Conservation (phyloP, 23 red algal species). For the Pyropia haitanensis region DNA sequence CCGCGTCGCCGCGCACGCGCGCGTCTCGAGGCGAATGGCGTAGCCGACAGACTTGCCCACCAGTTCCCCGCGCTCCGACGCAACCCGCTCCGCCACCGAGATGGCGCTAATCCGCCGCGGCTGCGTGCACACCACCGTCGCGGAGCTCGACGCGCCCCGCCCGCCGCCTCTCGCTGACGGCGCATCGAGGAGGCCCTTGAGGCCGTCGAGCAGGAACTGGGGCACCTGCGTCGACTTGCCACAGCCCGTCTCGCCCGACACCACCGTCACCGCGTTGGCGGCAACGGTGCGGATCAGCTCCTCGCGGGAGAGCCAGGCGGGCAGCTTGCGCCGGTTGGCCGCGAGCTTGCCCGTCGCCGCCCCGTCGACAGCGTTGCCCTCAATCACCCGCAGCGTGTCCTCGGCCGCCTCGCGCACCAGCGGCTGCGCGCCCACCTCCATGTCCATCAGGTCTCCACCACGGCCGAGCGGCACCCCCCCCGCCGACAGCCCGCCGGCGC, state of each 20-base stretch:
- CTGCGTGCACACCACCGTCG: conserved; percentile 33
- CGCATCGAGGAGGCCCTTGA: background rate
- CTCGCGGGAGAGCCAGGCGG: conserved; percentile 11
- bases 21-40: conserved; percentile 19
- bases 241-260: conserved; percentile 33
- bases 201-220: conserved; percentile 14
- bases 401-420: too few relatives aligned
- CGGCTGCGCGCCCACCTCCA: too few relatives aligned
- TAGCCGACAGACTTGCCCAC: conserved; percentile 23
- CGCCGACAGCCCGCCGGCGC: too few relatives aligned
- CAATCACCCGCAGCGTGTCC: too few relatives aligned
- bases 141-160: background rate
- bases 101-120: conserved; percentile 26
- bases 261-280: conserved; percentile 21
- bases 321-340: conserved; percentile 5
- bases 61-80: conserved; percentile 8
- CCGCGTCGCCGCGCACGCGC: conserved; percentile 2
- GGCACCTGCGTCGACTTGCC: conserved; percentile 48
- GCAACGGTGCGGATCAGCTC: background rate
- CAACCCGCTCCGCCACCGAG: conserved; percentile 25
- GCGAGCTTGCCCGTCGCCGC: conserved; percentile 3
- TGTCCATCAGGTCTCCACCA: too few relatives aligned
- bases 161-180: background rate
- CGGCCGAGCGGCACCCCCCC: too few relatives aligned
- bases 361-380: too few relatives aligned